Base-by-base conservation (phyloP, 331 rosid genomes). In the Pyracantha coccinea region DNA sequence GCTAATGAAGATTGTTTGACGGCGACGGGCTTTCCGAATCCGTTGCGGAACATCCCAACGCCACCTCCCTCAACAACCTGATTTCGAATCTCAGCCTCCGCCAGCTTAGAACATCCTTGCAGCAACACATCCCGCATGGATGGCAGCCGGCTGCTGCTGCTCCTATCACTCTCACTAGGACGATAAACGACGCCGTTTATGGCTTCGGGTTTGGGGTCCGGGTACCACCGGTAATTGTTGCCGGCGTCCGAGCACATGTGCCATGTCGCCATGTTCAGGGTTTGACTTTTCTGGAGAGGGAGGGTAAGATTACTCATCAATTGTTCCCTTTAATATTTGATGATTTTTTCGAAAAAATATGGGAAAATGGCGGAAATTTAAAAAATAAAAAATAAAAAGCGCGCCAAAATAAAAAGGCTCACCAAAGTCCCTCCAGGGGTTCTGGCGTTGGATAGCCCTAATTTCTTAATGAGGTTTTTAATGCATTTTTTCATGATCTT, bases 51-150 rank as follows among this genome's bases (percentile, higher is more conserved):
- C 73, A 69, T 47, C 19, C 59, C 44, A 5, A 17, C 61, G 4
- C 73, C 73, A 2, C 20, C 60, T 31, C 15, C 65, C 15, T 23
- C 33, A 13, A 24, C 29, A 45, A 1, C 45, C 47, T 28, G 74
- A 53, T 5, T 70, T 32, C 54, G 62, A 57, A 12, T n/a, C 28
- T 57, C 14, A 21, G 62, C 74, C 74, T 33, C 74, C 28, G 74
- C 74, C 24, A 70, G 63, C 25, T 52, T 28, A 4, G 74, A 70
- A 7, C 74, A 70, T 14, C 74, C 63, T 52, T 70, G 91, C 35
- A 85, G 80, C 79, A 88, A 84, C 53, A 91, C 80, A 72, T 89
- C 83, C 15, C 77, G 38, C 90, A 91, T 87, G 52, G 97, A 87
- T 52, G 95, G 89, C 44, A 89, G 85, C 66, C 83, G 77, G 5